A percentile compares a stretch with the other conserved stretches of the same genome.
Evolutionary conservation across 2,329 filamentous ascomycete genomes (phyloP).

Genomic region (Botrytis fabae): DNA sequence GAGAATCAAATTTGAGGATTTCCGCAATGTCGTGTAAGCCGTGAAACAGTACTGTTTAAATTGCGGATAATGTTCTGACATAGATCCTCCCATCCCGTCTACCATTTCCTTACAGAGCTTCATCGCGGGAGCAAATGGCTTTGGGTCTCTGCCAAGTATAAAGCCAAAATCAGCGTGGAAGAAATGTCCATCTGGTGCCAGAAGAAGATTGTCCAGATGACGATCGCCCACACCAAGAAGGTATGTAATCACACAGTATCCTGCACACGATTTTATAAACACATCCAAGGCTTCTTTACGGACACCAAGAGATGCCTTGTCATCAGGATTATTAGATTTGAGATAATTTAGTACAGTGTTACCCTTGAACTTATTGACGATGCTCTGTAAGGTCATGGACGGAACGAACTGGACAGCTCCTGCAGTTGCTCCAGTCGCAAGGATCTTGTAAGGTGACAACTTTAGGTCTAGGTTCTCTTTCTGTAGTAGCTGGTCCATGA

Average conservation of each 20-base stretch:
- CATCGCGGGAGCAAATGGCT: slow-evolving; percentile 95
- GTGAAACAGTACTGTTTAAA: slow-evolving; percentile 98
- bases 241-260: slow-evolving; percentile 98
- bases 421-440: slow-evolving; percentile 85
- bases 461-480: slow-evolving; percentile 97
- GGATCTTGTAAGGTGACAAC: slow-evolving; percentile 91
- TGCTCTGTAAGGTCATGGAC: slow-evolving; percentile 79
- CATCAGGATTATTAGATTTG: slow-evolving; percentile 84
- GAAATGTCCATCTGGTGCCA: slow-evolving; percentile 88
- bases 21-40: slow-evolving; percentile 86
- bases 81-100: slow-evolving; percentile 90
- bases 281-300: slow-evolving; percentile 92
- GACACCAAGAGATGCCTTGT: slow-evolving; percentile 76
- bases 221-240: slow-evolving; percentile 94
- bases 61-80: slow-evolving; percentile 76
- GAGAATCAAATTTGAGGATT: slow-evolving; percentile 85
- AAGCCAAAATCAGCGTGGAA: slow-evolving; percentile 99
- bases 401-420: slow-evolving; percentile 93
- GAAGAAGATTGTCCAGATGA: slow-evolving; percentile 90
- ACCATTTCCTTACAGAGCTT: slow-evolving; percentile 98
- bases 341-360: slow-evolving; percentile 79
- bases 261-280: slow-evolving; percentile 92
- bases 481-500: slow-evolving; percentile 93
- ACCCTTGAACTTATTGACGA: slow-evolving; percentile 76
- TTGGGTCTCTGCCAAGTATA: slow-evolving; percentile 94